phyloP scores from a whole-genome alignment of 208 protist species.

The Ichthyophonus hoferi region DNA sequence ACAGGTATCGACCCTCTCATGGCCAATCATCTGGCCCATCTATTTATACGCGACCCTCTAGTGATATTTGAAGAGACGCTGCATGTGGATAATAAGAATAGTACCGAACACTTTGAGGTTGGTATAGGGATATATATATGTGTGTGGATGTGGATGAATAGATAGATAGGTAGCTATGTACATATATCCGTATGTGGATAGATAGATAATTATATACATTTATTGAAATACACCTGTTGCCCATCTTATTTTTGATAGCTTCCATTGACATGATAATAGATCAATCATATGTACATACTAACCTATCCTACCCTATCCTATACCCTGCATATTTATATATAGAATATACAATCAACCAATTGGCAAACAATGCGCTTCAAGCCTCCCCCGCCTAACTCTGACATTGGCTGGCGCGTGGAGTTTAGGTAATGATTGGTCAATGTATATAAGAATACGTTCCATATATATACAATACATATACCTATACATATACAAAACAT shows the following conservation, averaged over 20 bases:
- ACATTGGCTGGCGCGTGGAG: conserved; percentile 89
- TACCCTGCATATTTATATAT: too few relatives aligned
- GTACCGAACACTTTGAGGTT: conserved; percentile 91
- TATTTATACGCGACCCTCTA: conserved; percentile 96
- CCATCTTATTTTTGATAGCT: too few relatives aligned
- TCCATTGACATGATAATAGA: too few relatives aligned
- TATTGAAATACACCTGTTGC: too few relatives aligned
- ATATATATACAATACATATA: too few relatives aligned
- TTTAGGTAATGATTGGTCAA: conserved; percentile 76
- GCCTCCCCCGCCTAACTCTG: conserved; percentile 69
- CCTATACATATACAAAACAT: too few relatives aligned
- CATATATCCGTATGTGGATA: too few relatives aligned
- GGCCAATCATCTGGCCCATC: conserved; percentile 88
- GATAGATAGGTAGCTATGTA: too few relatives aligned
- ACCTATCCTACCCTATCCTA: too few relatives aligned
- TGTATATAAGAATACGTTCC: too few relatives aligned
- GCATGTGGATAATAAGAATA: conserved; percentile 78
- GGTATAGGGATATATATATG: conserved; percentile 8
- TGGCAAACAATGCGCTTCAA: conserved; percentile 95
- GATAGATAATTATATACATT: too few relatives aligned
- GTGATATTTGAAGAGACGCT: conserved; percentile 78
- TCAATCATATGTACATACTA: too few relatives aligned
- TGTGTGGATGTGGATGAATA: not conserved
- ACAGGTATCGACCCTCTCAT: conserved; percentile 83
- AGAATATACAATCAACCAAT: conserved; percentile 94